These are phyloP conservation scores for Gelatoporia subvermispora DNA, from an alignment of 768 basidiomycete species.

Conservation along the genomic window DNA sequence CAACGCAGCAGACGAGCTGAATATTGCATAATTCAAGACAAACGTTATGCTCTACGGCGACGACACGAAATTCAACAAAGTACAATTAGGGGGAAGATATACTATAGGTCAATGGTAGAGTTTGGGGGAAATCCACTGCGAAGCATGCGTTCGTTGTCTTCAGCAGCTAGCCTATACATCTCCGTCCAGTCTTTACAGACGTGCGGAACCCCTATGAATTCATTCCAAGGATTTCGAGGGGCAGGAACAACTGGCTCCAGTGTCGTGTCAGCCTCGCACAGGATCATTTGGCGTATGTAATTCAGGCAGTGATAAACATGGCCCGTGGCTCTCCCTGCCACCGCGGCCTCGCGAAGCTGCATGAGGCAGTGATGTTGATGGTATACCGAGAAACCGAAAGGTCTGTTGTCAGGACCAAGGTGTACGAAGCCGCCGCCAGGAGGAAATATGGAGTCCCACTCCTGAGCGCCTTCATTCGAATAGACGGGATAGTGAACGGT, in stretches of 20 bases:
- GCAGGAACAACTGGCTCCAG: no score
- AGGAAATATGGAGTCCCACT: constrained; percentile 26
- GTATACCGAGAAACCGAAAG: constrained; percentile 19
- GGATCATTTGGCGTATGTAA: constrained; percentile 25
- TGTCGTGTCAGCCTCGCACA: constrained; percentile 15
- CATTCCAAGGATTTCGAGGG: no score
- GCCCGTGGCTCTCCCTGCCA: constrained; percentile 1
- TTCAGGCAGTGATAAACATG: constrained; percentile 28
- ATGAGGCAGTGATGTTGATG: constrained; percentile 22
- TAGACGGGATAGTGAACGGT: constrained; percentile 24
- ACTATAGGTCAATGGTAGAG: no score
- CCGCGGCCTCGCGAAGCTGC: constrained; percentile 13
- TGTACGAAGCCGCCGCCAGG: constrained; percentile 15
- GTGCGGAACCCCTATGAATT: neutral
- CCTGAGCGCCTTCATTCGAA: constrained; percentile 16
- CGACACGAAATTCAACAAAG: no score
- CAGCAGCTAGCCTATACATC: constrained; percentile 11
- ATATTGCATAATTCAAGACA: no score
- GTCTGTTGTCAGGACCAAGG: constrained; percentile 19
- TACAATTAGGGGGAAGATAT: no score
- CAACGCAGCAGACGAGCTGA: no score
- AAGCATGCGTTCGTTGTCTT: constrained; percentile 3
- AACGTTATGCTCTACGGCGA: no score
- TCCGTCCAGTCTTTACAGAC: constrained; percentile 17
- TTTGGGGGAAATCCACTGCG: no score